Evolutionary conservation across 768 basidiomycete species (phyloP).

Genomic region (Collybiopsis luxurians): DNA sequence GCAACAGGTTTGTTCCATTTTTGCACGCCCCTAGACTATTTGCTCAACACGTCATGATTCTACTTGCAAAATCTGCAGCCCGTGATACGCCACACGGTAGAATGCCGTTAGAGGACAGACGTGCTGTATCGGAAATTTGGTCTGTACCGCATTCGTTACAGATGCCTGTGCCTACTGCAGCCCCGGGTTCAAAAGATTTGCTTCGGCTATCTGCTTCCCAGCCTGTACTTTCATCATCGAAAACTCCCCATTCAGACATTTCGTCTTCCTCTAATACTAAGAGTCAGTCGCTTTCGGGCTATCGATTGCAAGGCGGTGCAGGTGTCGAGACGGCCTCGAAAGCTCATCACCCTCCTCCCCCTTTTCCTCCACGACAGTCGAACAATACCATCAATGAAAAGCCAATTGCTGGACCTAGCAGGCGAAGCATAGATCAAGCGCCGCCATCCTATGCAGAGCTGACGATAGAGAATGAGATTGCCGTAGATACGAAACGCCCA

Average conservation of each 20-base stretch:
- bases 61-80: no score
- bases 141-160: no score
- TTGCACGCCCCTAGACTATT: no score
- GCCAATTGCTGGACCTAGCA: neutral
- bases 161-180: no score
- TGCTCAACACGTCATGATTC: no score
- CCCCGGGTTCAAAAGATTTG: no score
- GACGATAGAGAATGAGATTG: neutral
- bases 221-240: neutral
- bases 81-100: no score
- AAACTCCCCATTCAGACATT: neutral
- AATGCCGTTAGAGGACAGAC: no score
- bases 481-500: neutral
- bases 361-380: neutral
- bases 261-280: neutral
- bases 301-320: neutral
- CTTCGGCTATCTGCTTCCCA: no score
- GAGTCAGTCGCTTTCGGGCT: neutral
- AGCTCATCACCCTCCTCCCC: neutral
- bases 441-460: constrained; percentile 1
- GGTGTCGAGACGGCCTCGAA: neutral
- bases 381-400: neutral
- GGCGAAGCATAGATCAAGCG: neutral
- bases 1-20: neutral
- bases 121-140: no score